Percentiles rank a stretch among this genome's conserved stretches.
Conservation (phyloP, 2,329 filamentous ascomycete species). For the Corniculantispora saksenae region DNA sequence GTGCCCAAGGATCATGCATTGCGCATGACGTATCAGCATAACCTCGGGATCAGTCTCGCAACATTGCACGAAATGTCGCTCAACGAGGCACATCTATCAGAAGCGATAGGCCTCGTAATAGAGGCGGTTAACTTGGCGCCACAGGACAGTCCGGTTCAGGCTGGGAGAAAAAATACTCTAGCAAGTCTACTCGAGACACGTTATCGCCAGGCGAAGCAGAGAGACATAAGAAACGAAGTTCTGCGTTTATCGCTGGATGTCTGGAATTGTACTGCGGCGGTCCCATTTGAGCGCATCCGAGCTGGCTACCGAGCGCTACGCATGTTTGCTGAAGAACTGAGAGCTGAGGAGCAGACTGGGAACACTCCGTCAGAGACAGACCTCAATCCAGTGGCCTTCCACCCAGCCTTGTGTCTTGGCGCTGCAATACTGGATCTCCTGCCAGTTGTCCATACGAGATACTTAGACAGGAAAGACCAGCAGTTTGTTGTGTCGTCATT, state of each 20-base stretch:
- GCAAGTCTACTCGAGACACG: not conserved
- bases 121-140: not conserved
- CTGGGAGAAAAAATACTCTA: not conserved
- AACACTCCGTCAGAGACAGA: not conserved
- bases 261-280: constrained; percentile 15
- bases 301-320: constrained; percentile 16
- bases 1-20: not conserved
- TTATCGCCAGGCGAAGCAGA: not conserved
- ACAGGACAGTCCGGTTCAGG: not conserved
- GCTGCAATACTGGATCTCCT: constrained; percentile 15
- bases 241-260: not conserved
- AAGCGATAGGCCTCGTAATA: constrained; percentile 4
- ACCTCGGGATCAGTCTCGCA: constrained; percentile 1
- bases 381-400: not conserved
- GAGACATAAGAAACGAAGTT: not conserved
- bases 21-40: constrained; percentile 10
- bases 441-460: constrained; percentile 16
- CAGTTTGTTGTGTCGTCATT: constrained; percentile 20
- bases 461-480: constrained; percentile 18
- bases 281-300: constrained; percentile 17
- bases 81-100: not conserved
- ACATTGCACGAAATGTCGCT: not conserved
- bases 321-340: constrained; percentile 10
- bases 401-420: constrained; percentile 10
- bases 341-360: not conserved